phyloP scores from a whole-genome alignment of 305 asterid genomes.

The Stenogyne calaminthoides region DNA sequence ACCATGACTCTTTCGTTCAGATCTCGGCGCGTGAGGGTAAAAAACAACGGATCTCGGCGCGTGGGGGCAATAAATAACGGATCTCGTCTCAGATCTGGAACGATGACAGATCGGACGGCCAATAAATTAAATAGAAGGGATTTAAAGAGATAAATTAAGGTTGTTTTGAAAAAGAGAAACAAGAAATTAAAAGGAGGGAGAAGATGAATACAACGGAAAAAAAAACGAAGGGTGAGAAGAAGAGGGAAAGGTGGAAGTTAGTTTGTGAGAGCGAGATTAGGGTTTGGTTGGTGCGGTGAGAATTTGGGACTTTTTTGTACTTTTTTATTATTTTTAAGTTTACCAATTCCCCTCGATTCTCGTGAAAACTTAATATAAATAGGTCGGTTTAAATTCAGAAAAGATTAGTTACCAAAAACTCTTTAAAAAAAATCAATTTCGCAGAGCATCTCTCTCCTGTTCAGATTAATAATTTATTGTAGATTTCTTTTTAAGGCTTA shows the following conservation, averaged over 20 bases:
- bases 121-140: background rate
- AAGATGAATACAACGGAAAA: conserved; percentile 1
- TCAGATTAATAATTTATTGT: background rate
- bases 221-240: conserved; percentile 12
- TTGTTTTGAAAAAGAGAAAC: background rate
- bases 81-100: conserved; percentile 63
- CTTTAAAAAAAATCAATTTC: background rate
- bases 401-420: background rate
- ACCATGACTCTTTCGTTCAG: conserved; percentile 58
- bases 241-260: conserved; percentile 39
- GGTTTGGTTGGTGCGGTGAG: conserved; percentile 38
- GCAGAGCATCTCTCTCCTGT: background rate
- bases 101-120: conserved; percentile 38
- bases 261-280: conserved; percentile 41
- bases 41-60: conserved; percentile 50
- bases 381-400: conserved; percentile 30
- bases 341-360: conserved; percentile 22
- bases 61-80: conserved; percentile 29
- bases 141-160: background rate
- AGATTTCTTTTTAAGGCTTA: background rate
- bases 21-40: conserved; percentile 62
- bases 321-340: conserved; percentile 30
- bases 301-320: conserved; percentile 45
- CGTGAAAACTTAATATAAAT: conserved; percentile 16
- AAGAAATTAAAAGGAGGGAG: background rate